phyloP scores from a whole-genome alignment of 2,329 filamentous ascomycete species.

The Fusarium hostae region DNA sequence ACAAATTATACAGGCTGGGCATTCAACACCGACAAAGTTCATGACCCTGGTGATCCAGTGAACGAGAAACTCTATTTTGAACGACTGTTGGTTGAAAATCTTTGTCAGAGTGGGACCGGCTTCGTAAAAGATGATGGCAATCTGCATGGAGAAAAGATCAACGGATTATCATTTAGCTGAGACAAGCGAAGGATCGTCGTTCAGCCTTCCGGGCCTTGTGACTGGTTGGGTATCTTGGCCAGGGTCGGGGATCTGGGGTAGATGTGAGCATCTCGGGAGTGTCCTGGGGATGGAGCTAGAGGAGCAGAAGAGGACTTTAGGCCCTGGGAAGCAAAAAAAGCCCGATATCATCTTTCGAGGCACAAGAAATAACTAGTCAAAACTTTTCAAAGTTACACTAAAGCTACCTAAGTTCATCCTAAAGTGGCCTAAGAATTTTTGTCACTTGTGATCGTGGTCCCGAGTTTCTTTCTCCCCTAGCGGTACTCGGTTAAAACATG shows the following conservation, averaged over 20 bases:
- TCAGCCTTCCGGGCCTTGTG: background rate
- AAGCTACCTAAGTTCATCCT: background rate
- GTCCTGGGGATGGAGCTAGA: background rate
- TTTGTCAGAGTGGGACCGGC: background rate
- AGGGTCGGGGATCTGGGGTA: conserved; percentile 12
- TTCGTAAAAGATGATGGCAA: background rate
- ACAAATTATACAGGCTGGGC: conserved; percentile 4
- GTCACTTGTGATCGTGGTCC: background rate
- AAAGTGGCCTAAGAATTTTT: background rate
- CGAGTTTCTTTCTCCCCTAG: background rate
- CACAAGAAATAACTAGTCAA: background rate
- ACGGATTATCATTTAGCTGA: conserved; percentile 18
- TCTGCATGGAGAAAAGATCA: conserved; percentile 4
- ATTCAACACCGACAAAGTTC: conserved; percentile 23
- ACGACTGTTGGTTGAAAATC: background rate
- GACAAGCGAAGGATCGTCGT: conserved; percentile 13
- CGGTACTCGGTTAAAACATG: background rate
- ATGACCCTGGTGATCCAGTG: background rate
- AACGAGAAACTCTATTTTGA: background rate
- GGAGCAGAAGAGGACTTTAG: background rate
- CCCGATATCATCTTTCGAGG: background rate
- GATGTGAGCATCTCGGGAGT: background rate
- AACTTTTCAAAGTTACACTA: background rate
- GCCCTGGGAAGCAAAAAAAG: background rate
- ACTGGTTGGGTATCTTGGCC: background rate